Evolutionary conservation across 2,329 filamentous ascomycete species (phyloP).

Genomic region (Pseudogymnoascus pannorum): DNA sequence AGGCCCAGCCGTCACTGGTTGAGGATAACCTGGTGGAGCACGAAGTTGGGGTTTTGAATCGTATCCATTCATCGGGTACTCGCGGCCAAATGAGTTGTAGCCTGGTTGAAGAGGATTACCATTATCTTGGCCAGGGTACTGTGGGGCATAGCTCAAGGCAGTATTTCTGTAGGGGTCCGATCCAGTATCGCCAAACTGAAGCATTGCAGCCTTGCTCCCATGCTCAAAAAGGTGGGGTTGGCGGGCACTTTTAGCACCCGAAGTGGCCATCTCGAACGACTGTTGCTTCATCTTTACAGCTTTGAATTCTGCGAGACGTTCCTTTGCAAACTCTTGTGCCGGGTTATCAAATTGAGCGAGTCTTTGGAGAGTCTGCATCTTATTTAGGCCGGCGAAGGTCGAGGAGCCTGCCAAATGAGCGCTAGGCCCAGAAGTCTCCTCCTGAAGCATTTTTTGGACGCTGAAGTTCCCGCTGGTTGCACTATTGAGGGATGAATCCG

Average conservation of each 20-base stretch:
- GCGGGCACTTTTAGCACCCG: not conserved
- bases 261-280: not conserved
- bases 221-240: not conserved
- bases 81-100: not conserved
- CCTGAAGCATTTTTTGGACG: not conserved
- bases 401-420: not conserved
- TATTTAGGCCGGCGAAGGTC: conserved; percentile 21
- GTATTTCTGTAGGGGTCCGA: not conserved
- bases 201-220: not conserved
- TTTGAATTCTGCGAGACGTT: conserved; percentile 23
- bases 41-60: not conserved
- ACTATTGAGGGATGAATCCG: not conserved
- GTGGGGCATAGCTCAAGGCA: not conserved
- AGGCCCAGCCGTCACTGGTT: conserved; percentile 30
- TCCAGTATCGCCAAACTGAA: not conserved
- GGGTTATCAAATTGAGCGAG: conserved; percentile 27
- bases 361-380: conserved; percentile 28
- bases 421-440: not conserved
- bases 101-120: not conserved
- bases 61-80: not conserved
- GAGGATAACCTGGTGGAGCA: conserved; percentile 22
- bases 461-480: not conserved
- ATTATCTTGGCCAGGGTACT: not conserved
- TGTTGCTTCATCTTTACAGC: conserved; percentile 8
- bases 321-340: conserved; percentile 19